Percentiles rank a stretch among this genome's conserved stretches.
Evolutionary conservation across 305 asterid species (phyloP).

Genomic region (Rubia balearica): DNA sequence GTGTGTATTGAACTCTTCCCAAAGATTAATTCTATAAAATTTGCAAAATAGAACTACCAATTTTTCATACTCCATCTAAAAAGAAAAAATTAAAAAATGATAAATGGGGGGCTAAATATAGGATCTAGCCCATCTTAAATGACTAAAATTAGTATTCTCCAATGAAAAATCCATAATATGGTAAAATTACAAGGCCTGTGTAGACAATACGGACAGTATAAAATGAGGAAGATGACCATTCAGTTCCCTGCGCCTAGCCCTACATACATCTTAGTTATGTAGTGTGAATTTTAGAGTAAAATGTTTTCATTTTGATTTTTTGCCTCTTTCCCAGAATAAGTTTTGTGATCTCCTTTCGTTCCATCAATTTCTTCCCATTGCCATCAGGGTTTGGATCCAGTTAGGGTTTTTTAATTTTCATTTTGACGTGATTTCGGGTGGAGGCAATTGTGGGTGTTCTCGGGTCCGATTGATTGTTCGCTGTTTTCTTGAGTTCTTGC

Average conservation of each 20-base stretch:
- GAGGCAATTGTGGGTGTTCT: constrained; percentile 36
- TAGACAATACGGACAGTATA: constrained; percentile 7
- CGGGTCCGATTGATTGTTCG: neutral
- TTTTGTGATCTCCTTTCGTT: constrained; percentile 27
- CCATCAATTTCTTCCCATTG: neutral
- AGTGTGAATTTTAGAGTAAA: constrained; percentile 18
- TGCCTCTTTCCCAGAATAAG: constrained; percentile 20
- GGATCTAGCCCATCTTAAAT: neutral
- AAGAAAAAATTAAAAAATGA: too few species aligned
- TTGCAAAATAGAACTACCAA: too few species aligned
- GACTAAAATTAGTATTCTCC: neutral
- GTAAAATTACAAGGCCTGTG: neutral
- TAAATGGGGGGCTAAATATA: neutral
- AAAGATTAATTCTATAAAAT: too few species aligned
- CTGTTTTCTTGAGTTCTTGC: neutral
- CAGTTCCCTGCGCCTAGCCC: constrained; percentile 60
- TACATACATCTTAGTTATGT: constrained; percentile 41
- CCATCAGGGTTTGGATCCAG: constrained; percentile 42
- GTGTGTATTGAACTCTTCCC: too few species aligned
- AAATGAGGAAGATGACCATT: neutral
- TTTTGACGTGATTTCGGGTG: neutral
- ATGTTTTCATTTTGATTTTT: constrained; percentile 13
- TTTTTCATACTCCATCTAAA: too few species aligned
- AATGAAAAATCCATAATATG: neutral
- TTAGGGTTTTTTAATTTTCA: constrained; percentile 49